Conservation (phyloP, 2,329 filamentous ascomycete genomes). For the Byssochlamys sp. region DNA sequence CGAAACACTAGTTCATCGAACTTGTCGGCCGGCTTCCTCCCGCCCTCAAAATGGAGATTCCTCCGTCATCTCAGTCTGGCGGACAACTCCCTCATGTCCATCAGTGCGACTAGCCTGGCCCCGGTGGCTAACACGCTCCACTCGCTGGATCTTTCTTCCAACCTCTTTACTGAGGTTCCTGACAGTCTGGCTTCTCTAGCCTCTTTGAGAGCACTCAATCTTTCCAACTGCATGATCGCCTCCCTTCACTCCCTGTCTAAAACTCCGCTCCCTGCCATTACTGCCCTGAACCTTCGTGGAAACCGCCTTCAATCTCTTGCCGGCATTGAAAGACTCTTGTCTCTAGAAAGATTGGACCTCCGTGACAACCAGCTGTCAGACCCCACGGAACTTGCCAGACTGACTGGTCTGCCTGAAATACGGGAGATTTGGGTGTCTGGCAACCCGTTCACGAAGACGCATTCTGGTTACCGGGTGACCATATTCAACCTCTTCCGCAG, state of each 20-base stretch:
- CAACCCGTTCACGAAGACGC: slow-evolving; percentile 83
- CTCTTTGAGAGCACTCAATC: slow-evolving; percentile 79
- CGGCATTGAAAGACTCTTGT: slow-evolving; percentile 78
- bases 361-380: slow-evolving; percentile 87
- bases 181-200: slow-evolving; percentile 80
- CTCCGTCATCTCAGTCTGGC: slow-evolving; percentile 81
- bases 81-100: slow-evolving; percentile 78
- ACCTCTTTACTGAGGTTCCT: slow-evolving; percentile 87
- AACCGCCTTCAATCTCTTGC: slow-evolving; percentile 81
- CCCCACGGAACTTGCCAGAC: slow-evolving; percentile 75
- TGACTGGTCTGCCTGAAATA: slow-evolving; percentile 85
- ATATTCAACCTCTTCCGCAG: slow-evolving; percentile 95
- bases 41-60: slow-evolving; percentile 87
- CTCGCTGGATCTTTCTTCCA: slow-evolving; percentile 84
- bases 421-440: slow-evolving; percentile 85
- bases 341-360: slow-evolving; percentile 79
- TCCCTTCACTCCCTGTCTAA: slow-evolving; percentile 77
- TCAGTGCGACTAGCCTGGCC: slow-evolving; percentile 63
- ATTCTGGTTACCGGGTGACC: slow-evolving; percentile 72
- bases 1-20: slow-evolving; percentile 65
- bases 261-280: slow-evolving; percentile 80
- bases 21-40: slow-evolving; percentile 61
- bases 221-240: slow-evolving; percentile 96
- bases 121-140: slow-evolving; percentile 81
- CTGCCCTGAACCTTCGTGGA: slow-evolving; percentile 77